These are phyloP conservation scores for Penicillium chermesinum DNA, from an alignment of 495 filamentous ascomycete genomes.

Conservation along the genomic window DNA sequence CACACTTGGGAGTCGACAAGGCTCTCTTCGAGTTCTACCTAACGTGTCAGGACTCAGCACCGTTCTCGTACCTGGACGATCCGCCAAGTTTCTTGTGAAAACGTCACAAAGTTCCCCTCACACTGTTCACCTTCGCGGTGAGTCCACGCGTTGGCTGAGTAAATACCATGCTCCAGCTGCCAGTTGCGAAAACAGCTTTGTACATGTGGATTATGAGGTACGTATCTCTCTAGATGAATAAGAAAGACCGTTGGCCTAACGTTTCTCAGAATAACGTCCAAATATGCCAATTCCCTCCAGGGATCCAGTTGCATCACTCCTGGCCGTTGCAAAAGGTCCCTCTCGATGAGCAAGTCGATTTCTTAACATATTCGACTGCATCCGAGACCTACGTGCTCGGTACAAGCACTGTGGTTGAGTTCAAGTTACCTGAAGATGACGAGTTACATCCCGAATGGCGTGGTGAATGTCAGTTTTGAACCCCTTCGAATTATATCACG, in stretches of 20 bases:
- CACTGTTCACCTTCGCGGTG: constrained; percentile 63
- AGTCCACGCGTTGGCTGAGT: constrained; percentile 59
- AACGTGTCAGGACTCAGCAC: constrained; percentile 71
- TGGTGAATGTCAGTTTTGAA: constrained; percentile 50
- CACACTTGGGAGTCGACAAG: constrained; percentile 37
- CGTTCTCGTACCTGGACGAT: constrained; percentile 73
- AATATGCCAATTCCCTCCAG: constrained; percentile 59
- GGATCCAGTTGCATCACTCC: constrained; percentile 62
- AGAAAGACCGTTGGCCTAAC: constrained; percentile 8
- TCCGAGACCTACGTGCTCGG: constrained; percentile 72
- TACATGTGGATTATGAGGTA: constrained; percentile 64
- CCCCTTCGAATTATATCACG: background rate
- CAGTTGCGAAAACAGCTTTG: constrained; percentile 73
- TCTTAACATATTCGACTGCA: constrained; percentile 67
- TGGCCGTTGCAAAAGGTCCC: constrained; percentile 65
- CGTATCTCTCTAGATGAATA: background rate
- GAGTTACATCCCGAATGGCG: constrained; percentile 77
- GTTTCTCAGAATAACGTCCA: constrained; percentile 53
- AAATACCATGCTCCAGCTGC: constrained; percentile 57
- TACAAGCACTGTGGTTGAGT: constrained; percentile 59
- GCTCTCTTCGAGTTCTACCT: constrained; percentile 54
- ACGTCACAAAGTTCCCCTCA: constrained; percentile 69
- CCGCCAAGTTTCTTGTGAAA: constrained; percentile 74
- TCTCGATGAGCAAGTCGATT: constrained; percentile 65
- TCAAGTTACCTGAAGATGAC: constrained; percentile 78